Evolutionary conservation across 768 basidiomycete genomes (phyloP), one percentile per base, ranked within the genome.

Genomic region (Podaxis mareebaensis): DNA sequence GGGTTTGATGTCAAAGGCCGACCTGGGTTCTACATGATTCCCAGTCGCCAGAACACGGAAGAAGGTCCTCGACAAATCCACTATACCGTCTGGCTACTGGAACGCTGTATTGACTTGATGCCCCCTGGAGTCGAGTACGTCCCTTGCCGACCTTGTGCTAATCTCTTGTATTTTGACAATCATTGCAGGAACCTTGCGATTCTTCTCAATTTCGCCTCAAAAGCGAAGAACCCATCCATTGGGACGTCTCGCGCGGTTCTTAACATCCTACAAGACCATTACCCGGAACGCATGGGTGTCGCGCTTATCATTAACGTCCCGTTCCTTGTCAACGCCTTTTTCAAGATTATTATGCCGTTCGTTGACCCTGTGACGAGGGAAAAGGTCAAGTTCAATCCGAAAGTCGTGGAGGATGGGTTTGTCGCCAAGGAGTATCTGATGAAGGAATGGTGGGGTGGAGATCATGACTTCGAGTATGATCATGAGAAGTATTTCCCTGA

Each of bases 291-390:
- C 3, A 85, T 96, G 38, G 93, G 92, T 26, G 71, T 79, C 12
- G 84, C 92, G 0, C 74, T 93, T 48, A 85, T 94, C 69, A 79
- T 89, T 63, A 91, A 95, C 68, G 81, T 95, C n/a, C 93, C 94
- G 3, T 94, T 86, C 78, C 71, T 92, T 55, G 71, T 94, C 56
- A 85, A 84, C 60, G 79, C 85, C 0, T 93, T 94, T 75, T 89
- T 86, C 80, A 92, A 89, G 67, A 73, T 93, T 67, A 87, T 94
- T 69, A 84, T 78, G 67, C 91, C 93, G 1, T 89, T 95, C 70
- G 84, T 95, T 57, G 94, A 96, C 75, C 92, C 94, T 2, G 73
- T 93, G 63, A 94, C 93, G 0, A 85, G 87, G 33, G 73, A 81
- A 39, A 92, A 93, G 74, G 80, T 92, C 74, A 82, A 86, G 61